phyloP scores from a whole-genome alignment of 345 rosid species.

The Acer negundo region DNA sequence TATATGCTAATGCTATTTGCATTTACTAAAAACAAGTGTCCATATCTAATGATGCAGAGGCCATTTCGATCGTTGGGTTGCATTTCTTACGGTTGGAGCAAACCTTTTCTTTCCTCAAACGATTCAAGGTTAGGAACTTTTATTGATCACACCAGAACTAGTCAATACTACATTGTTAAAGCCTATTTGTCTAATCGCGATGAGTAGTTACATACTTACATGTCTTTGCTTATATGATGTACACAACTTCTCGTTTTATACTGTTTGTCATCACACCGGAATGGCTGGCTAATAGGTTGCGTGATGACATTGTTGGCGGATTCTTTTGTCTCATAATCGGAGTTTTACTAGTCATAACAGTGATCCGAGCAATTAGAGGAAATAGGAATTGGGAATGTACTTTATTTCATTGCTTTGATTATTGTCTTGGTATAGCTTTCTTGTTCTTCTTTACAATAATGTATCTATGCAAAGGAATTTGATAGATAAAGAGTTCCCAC shows the following conservation, averaged over 20 bases:
- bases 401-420: too few relatives aligned
- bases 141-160: background rate
- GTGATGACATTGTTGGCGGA: conserved; percentile 40
- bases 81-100: conserved; percentile 42
- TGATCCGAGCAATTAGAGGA: too few relatives aligned
- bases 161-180: background rate
- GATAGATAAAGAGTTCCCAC: too few relatives aligned
- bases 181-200: background rate
- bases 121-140: conserved; percentile 36
- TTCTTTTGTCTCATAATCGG: conserved; percentile 37
- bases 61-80: conserved; percentile 50
- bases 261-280: conserved; percentile 44
- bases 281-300: conserved; percentile 41
- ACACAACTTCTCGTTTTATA: conserved; percentile 39
- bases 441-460: too few relatives aligned
- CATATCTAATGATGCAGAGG: conserved; percentile 38
- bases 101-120: conserved; percentile 45
- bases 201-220: background rate
- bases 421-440: too few relatives aligned
- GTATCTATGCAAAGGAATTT: too few relatives aligned
- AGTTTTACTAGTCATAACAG: too few relatives aligned
- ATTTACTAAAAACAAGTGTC: background rate
- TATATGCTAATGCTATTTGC: background rate
- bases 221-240: background rate
- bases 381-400: too few relatives aligned